phyloP scores from a whole-genome alignment of 2,329 filamentous ascomycete species.

The Penicillium frequentans region DNA sequence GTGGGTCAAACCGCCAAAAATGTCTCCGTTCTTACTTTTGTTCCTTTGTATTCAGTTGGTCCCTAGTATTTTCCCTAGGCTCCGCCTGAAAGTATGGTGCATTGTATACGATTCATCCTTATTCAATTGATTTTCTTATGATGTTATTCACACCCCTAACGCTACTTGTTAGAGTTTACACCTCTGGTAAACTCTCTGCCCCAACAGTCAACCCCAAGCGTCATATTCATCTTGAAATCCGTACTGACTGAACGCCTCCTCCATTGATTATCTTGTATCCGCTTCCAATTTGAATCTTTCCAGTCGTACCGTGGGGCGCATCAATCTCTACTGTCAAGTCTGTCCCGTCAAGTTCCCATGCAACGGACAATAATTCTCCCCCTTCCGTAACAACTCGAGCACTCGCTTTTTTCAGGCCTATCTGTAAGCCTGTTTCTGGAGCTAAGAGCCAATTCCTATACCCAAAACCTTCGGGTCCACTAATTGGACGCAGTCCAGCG shows the following conservation, averaged over 20 bases:
- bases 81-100: too few relatives aligned
- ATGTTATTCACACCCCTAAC: too few relatives aligned
- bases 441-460: conserved; percentile 2
- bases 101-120: too few relatives aligned
- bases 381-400: conserved; percentile 1
- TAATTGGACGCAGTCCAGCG: conserved; percentile 1
- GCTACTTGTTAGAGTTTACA: too few relatives aligned
- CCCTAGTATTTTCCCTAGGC: too few relatives aligned
- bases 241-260: neutral
- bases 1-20: too few relatives aligned
- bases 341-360: neutral
- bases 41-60: too few relatives aligned
- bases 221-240: neutral
- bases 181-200: too few relatives aligned
- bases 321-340: neutral
- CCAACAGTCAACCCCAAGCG: too few relatives aligned
- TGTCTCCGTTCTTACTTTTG: too few relatives aligned
- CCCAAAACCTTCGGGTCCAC: conserved; percentile 1
- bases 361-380: neutral
- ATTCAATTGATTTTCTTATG: too few relatives aligned
- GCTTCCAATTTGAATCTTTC: neutral
- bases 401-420: conserved; percentile 1
- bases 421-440: neutral
- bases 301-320: neutral
- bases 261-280: neutral